A percentile compares a stretch with the other conserved stretches of the same genome.
Conservation (phyloP, 73 alveolate genomes). For the Paramecium octaurelia region DNA sequence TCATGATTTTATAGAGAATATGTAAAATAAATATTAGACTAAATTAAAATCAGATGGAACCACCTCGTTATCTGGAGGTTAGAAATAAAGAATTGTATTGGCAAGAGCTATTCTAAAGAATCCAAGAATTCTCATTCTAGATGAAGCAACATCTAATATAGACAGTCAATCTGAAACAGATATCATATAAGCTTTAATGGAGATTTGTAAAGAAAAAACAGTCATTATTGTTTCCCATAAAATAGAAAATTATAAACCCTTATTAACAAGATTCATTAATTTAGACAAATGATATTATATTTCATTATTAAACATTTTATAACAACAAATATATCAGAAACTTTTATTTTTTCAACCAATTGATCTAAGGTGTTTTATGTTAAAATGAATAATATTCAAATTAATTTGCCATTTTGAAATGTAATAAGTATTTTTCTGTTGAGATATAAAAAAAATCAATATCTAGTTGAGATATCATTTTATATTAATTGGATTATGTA, state of each 20-base stretch:
- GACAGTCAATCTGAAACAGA: slow-evolving; percentile 45
- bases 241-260: slow-evolving; percentile 35
- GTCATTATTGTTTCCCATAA: slow-evolving; percentile 46
- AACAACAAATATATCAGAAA: background rate
- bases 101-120: slow-evolving; percentile 58
- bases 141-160: slow-evolving; percentile 55
- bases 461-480: background rate
- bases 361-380: no score
- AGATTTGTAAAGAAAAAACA: slow-evolving; percentile 39
- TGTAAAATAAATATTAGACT: slow-evolving; percentile 44
- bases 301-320: background rate
- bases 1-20: slow-evolving; percentile 43
- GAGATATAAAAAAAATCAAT: no score
- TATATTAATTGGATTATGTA: no score
- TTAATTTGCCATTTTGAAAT: no score
- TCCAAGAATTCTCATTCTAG: slow-evolving; percentile 57
- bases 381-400: no score
- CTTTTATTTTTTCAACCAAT: no score
- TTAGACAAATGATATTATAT: background rate
- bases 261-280: slow-evolving; percentile 25
- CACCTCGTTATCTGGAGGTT: slow-evolving; percentile 51
- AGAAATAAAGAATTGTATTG: slow-evolving; percentile 48
- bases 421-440: no score
- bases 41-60: slow-evolving; percentile 29
- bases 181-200: slow-evolving; percentile 36